Percentiles rank a stretch among this genome's conserved stretches.
phyloP scores from a whole-genome alignment of 1,284 basidiomycete genomes.

The Rhodofomes roseus region DNA sequence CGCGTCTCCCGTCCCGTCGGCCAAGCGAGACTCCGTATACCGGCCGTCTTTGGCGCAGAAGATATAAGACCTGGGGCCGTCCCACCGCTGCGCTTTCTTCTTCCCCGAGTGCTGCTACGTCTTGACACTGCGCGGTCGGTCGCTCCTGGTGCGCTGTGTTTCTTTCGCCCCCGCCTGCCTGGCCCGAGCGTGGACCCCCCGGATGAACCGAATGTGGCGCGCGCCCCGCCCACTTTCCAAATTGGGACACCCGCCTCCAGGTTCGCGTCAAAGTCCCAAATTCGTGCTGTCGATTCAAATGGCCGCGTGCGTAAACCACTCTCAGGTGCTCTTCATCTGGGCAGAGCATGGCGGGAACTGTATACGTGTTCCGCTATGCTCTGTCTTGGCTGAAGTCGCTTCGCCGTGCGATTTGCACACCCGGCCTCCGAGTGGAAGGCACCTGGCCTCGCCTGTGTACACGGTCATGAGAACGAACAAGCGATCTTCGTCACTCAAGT shows the following conservation, averaged over 20 bases:
- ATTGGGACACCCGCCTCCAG: neutral
- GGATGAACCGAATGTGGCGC: neutral
- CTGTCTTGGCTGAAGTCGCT: neutral
- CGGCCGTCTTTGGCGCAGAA: neutral
- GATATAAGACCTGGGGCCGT: neutral
- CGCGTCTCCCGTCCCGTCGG: neutral
- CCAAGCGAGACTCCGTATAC: neutral
- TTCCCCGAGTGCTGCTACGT: neutral
- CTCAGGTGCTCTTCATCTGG: too few species aligned
- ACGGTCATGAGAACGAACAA: neutral
- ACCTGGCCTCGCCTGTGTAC: neutral
- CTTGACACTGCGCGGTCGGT: neutral
- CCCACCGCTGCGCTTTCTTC: neutral
- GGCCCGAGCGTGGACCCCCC: neutral
- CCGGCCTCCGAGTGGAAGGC: neutral
- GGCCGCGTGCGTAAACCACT: neutral
- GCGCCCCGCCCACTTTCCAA: neutral
- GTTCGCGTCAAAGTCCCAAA: neutral
- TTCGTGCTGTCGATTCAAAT: neutral
- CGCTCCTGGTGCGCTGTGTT: neutral
- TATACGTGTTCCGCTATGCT: neutral
- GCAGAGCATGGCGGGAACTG: neutral
- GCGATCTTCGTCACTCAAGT: neutral
- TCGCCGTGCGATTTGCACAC: neutral
- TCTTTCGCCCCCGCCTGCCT: neutral